Percentiles rank a stretch among this genome's conserved stretches.
Conservation (phyloP, 1,139 yeast species). For the Yamadazyma spencermartinsiae region DNA sequence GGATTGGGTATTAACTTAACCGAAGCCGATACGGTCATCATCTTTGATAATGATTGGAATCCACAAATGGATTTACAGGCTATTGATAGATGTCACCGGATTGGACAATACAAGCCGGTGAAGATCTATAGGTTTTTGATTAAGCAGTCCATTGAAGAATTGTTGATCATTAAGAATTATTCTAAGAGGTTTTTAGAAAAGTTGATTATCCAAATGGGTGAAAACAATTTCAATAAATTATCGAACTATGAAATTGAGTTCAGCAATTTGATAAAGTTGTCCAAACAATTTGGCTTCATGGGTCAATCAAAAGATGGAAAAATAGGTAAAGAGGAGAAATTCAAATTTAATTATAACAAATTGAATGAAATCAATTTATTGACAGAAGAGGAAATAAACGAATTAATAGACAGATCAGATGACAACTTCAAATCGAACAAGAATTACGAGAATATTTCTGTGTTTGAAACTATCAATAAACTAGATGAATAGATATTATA, state of each 20-base stretch:
- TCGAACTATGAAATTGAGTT: conserved; percentile 21
- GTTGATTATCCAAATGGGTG: conserved; percentile 82
- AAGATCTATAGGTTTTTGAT: conserved; percentile 76
- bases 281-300: conserved; percentile 22
- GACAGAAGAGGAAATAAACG: conserved; percentile 45
- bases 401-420: conserved; percentile 53
- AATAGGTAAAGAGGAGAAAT: not conserved
- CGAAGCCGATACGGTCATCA: conserved; percentile 84
- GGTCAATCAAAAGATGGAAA: conserved; percentile 11
- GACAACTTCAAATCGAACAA: conserved; percentile 40
- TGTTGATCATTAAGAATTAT: conserved; percentile 72
- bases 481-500: conserved; percentile 22
- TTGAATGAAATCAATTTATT: conserved; percentile 15
- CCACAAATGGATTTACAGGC: conserved; percentile 97
- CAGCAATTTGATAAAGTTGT: conserved; percentile 32
- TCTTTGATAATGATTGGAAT: conserved; percentile 95
- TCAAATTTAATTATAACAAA: conserved; percentile 13
- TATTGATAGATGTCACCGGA: conserved; percentile 91
- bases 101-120: conserved; percentile 86
- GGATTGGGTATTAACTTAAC: conserved; percentile 88
- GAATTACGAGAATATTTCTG: conserved; percentile 42
- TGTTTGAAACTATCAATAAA: conserved; percentile 54
- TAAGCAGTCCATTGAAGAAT: conserved; percentile 78
- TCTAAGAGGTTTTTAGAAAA: conserved; percentile 79
- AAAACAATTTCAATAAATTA: conserved; percentile 56